Base-by-base conservation (phyloP, 495 filamentous ascomycete species). In the Paragyromitra xinjiangensis region DNA sequence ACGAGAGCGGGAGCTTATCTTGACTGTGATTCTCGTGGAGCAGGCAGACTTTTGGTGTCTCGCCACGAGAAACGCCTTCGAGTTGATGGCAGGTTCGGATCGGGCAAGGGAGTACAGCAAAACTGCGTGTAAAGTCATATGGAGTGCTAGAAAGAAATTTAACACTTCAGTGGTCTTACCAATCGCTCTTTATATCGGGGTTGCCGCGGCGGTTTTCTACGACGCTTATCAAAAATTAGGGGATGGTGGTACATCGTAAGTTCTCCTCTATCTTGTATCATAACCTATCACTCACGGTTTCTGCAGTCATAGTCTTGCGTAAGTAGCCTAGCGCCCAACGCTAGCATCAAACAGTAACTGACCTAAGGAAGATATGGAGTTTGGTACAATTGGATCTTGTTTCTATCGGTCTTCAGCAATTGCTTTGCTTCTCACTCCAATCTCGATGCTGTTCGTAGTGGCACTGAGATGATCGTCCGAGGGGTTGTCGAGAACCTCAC, bases 321-420 rank as follows among this genome's bases (percentile, higher is more conserved):
- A 53, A 79, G 77, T 72, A 34, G 11, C 24, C 44, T 63, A 16
- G 2, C 2, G 5, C 1, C 19, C 29, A 61, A 19, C 26, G 9
- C 16, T 11, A 3, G 2, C 37, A 7, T 7, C 7, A n/a, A 40
- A 16, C 12, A 14, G 19, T 39, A 39, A 59, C 45, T 66, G 42
- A 70, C 14, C 19, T 53, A 3, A 16, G 34, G 7, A 34, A 79
- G 77, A 16, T 79, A 83, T 58, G 81, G 81, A 16, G 75, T 83
- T 26, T 83, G 78, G 78, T 83, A 80, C 55, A 77, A 74, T 61
- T 83, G 81, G 81, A 73, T 83, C 29, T 34, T 83, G 40, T 56
- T 83, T 12, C 69, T 83, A 34, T 79, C 79, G 7, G 72, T 83
- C 24, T 81, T 81, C 37, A 69, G 79, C 48, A 83, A 83, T 53